These are phyloP conservation scores for Gonapodya sp. DNA, from an alignment of 192 early-diverging fungal genomes.

Conservation along the genomic window DNA sequence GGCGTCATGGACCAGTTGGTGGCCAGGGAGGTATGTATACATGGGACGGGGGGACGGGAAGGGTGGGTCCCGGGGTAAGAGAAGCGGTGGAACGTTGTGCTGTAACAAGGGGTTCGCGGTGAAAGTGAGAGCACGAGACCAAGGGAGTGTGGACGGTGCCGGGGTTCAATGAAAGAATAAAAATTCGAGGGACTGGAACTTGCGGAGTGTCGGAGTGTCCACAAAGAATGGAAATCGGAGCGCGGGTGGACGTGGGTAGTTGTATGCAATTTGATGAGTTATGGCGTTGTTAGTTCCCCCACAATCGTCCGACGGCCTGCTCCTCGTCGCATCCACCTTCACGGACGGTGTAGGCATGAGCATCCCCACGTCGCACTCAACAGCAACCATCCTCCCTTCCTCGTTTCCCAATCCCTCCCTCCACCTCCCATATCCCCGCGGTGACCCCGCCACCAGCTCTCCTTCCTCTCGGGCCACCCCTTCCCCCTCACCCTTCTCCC, in stretches of 20 bases:
- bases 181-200: background rate
- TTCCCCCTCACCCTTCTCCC: background rate
- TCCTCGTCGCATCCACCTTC: too few relatives aligned
- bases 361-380: too few relatives aligned
- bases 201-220: too few relatives aligned
- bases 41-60: background rate
- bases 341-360: too few relatives aligned
- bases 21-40: slow-evolving; percentile 7
- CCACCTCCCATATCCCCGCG: background rate
- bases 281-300: too few relatives aligned
- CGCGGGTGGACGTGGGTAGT: too few relatives aligned
- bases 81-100: background rate
- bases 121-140: background rate
- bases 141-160: slow-evolving; percentile 14
- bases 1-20: slow-evolving; percentile 18
- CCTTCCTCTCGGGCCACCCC: background rate
- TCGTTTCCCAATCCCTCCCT: too few relatives aligned
- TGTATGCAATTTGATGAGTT: too few relatives aligned
- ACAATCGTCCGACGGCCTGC: too few relatives aligned
- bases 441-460: background rate
- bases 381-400: too few relatives aligned
- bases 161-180: background rate
- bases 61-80: too few relatives aligned
- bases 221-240: too few relatives aligned
- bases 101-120: background rate